Evolutionary conservation across 768 basidiomycete genomes (phyloP).

Genomic region (Lactarius evosmus): DNA sequence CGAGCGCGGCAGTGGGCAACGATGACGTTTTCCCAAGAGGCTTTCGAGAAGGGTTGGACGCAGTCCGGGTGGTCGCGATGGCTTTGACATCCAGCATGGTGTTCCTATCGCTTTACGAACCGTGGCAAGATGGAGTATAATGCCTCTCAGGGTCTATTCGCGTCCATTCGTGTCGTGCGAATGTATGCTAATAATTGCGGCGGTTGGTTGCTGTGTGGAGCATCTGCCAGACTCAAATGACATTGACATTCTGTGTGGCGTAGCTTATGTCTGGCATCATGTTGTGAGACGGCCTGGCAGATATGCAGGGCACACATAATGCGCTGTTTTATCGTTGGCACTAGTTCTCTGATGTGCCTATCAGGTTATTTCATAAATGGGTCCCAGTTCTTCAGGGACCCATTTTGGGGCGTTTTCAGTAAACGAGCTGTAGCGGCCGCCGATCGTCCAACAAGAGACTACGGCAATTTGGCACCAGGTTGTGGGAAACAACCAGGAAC

Average conservation of each 20-base stretch:
- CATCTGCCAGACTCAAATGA: not conserved
- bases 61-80: constrained; percentile 53
- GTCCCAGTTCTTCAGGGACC: not conserved
- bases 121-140: not conserved
- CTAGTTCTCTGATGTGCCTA: not conserved
- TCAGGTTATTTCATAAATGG: not conserved
- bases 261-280: not conserved
- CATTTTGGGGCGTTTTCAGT: not conserved
- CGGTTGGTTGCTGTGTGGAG: not conserved
- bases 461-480: not conserved
- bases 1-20: constrained; percentile 71
- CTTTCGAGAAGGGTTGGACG: constrained; percentile 78
- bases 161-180: not conserved
- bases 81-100: constrained; percentile 23
- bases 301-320: not conserved
- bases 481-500: not conserved
- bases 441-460: not conserved
- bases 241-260: not conserved
- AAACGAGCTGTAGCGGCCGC: not conserved
- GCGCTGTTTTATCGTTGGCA: not conserved
- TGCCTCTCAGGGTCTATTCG: not conserved
- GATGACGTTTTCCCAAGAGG: constrained; percentile 68
- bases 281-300: not conserved
- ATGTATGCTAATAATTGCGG: not conserved
- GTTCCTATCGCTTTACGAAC: not conserved